A percentile compares a stretch with the other conserved stretches of the same genome.
These are phyloP conservation scores for Pestalotiopsis sp. DNA, from an alignment of 2,329 filamentous ascomycete species.

Conservation along the genomic window DNA sequence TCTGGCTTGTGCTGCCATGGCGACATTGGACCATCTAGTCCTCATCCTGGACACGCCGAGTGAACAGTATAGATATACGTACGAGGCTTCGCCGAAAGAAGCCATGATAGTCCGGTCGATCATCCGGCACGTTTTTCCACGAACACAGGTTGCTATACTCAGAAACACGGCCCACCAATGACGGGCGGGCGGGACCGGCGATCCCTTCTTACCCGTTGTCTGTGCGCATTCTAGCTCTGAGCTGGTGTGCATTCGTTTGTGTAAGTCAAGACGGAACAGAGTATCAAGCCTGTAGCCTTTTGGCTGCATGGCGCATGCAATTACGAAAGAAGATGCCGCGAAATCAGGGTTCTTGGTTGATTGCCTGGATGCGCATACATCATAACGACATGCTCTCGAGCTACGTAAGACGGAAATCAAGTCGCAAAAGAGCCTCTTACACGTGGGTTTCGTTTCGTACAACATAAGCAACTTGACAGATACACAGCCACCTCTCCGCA, in stretches of 20 bases:
- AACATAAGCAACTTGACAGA: not conserved
- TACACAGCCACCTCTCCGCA: not conserved
- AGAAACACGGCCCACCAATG: conserved; percentile 3
- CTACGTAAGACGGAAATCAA: not conserved
- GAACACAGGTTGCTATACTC: conserved; percentile 1
- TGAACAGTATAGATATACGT: not conserved
- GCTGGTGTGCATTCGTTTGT: not conserved
- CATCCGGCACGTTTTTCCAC: not conserved
- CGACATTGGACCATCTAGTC: not conserved
- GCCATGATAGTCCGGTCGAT: conserved; percentile 2
- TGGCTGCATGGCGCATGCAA: not conserved
- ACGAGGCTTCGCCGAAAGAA: conserved; percentile 1
- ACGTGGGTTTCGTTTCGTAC: no score
- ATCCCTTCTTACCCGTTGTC: not conserved
- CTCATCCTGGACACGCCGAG: not conserved
- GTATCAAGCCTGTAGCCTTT: not conserved
- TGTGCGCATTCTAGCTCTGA: not conserved
- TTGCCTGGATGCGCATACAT: not conserved
- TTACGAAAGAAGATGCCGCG: not conserved
- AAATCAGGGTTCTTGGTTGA: not conserved
- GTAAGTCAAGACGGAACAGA: not conserved
- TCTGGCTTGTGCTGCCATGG: not conserved
- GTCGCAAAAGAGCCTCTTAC: no score
- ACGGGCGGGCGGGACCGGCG: not conserved
- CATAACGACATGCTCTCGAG: not conserved